A percentile compares a stretch with the other conserved stretches of the same genome.
Evolutionary conservation across 2,329 filamentous ascomycete genomes (phyloP).

Genomic region (Thermoascus crustaceus): DNA sequence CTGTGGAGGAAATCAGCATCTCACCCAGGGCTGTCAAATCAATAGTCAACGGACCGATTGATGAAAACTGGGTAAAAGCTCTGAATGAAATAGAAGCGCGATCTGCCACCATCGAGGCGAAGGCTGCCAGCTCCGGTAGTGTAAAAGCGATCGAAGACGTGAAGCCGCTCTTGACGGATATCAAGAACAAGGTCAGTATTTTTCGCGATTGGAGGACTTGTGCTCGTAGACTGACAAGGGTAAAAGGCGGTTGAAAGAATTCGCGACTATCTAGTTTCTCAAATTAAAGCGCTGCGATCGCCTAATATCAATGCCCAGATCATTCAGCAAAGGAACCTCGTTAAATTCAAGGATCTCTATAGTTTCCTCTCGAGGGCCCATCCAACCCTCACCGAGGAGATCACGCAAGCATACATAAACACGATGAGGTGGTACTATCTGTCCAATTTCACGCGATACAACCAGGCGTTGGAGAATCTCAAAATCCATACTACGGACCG

Average conservation of each 20-base stretch:
- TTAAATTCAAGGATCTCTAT: conserved; percentile 82
- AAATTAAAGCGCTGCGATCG: conserved; percentile 88
- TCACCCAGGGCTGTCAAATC: conserved; percentile 75
- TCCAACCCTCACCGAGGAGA: conserved; percentile 75
- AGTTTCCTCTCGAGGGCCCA: conserved; percentile 78
- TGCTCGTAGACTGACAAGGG: not conserved
- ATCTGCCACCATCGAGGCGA: conserved; percentile 62
- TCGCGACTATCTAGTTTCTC: conserved; percentile 84
- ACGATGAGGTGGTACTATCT: conserved; percentile 99
- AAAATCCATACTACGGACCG: conserved; percentile 76
- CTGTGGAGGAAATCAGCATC: conserved; percentile 86
- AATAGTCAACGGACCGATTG: conserved; percentile 80
- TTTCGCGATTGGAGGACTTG: not conserved
- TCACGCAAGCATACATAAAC: conserved; percentile 88
- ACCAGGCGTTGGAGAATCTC: conserved; percentile 72
- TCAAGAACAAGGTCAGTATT: conserved; percentile 63
- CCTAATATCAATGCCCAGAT: conserved; percentile 96
- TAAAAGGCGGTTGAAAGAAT: conserved; percentile 78
- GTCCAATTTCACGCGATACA: conserved; percentile 84
- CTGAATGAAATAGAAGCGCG: conserved; percentile 77
- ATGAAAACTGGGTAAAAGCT: conserved; percentile 79
- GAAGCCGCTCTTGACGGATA: conserved; percentile 72
- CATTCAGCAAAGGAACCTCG: conserved; percentile 85
- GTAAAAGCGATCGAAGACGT: conserved; percentile 76
- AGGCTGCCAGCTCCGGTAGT: conserved; percentile 50